Evolutionary conservation across 2,329 filamentous ascomycete genomes (phyloP), one percentile per base, ranked within the genome.

Genomic region (Aspergillus tamarii): DNA sequence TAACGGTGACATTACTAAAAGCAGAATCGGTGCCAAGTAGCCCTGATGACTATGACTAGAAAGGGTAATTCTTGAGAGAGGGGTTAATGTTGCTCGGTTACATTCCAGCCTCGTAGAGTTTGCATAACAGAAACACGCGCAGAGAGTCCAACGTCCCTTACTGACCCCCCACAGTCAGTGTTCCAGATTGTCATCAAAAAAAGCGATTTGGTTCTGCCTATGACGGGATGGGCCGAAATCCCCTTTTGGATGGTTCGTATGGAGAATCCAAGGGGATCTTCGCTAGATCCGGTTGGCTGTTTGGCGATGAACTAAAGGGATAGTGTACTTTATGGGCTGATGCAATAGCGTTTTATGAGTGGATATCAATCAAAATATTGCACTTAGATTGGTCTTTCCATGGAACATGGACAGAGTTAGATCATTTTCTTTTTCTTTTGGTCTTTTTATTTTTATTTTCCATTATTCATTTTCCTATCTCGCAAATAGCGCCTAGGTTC

Each of bases 141-240:
- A 16, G 34, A 36, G 16, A 8, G 45, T 14, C 14, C 10, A 21
- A 21, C n/a, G 8, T 46, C 21, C 8, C 11, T 30, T 50, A 26
- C 2, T 4, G 2, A 19, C 7, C 12, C 46, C 46, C 46, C 46
- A 28, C 26, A 28, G 23, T 30, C 26, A 30, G 19, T n/a, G 46
- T 50, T 50, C 46, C 46, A 50, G 46, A 50, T 50, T 28, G 23
- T 50, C 46, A 28, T 50, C 14, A 28, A 50, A 28, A 50, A 30
- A 10, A 4, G 46, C 14, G 12, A 12, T 50, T 54, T 54, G 50
- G 50, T 53, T 53, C 14, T 32, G 16, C 30, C 45, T 50, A 26
- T 54, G 52, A 36, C 52, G 32, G 52, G 52, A 54, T 54, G 52
- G 52, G 28, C 30, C 52, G 30, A 54, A 54, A 54, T 54, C 32